phyloP scores from a whole-genome alignment of 2,329 filamentous ascomycete species.

The Exophiala aquamarina region DNA sequence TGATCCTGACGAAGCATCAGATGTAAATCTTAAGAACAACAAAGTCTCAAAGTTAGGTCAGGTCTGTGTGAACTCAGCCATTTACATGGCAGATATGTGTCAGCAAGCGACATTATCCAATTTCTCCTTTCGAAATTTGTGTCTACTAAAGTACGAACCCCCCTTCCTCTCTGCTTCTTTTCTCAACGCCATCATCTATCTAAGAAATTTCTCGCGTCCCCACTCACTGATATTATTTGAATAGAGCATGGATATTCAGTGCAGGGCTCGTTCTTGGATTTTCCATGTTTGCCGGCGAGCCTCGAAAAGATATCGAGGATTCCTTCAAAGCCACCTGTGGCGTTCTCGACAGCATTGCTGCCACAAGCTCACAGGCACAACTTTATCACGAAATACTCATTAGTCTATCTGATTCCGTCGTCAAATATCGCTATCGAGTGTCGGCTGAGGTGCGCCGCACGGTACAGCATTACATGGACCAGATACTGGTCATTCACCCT shows the following conservation, averaged over 20 bases:
- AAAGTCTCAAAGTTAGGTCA: background rate
- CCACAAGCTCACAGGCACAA: background rate
- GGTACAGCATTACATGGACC: background rate
- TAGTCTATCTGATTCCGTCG: background rate
- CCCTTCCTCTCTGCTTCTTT: background rate
- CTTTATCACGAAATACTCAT: background rate
- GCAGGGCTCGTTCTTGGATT: background rate
- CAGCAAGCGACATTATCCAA: background rate
- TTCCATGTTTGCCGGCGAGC: background rate
- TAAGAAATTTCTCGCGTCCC: background rate
- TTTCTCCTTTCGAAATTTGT: background rate
- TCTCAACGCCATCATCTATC: background rate
- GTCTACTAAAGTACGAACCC: background rate
- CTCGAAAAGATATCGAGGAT: background rate
- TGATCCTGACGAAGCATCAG: background rate
- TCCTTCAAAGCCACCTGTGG: background rate
- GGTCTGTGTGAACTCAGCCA: background rate
- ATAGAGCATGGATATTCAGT: background rate
- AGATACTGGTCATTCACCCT: background rate
- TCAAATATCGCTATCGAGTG: background rate
- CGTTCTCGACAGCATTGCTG: background rate
- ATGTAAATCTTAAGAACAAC: background rate
- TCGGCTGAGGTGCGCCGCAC: background rate
- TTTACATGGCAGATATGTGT: background rate
- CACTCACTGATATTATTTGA: background rate